Percentiles rank a stretch among this genome's conserved stretches.
phyloP scores from a whole-genome alignment of 225 moss, liverwort and hornwort species.

The Takakia lepidozioides region DNA sequence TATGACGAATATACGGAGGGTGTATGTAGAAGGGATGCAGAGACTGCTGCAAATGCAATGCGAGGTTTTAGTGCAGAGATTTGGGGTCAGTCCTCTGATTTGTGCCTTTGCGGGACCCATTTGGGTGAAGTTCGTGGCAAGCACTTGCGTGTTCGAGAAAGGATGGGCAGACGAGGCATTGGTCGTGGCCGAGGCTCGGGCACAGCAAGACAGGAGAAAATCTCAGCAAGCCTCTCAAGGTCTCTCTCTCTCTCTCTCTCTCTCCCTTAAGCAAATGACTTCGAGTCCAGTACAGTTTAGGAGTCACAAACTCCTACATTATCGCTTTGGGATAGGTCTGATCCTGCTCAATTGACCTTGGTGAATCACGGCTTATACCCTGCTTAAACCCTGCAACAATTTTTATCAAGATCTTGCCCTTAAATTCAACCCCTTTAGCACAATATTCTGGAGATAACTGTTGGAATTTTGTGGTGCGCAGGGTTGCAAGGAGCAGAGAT shows the following conservation, averaged over 20 bases:
- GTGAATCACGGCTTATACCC: too few species aligned
- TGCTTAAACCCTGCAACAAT: too few species aligned
- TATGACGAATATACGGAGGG: conserved; percentile 48
- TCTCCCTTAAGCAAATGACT: neutral
- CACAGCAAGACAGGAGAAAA: too few species aligned
- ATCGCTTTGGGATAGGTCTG: too few species aligned
- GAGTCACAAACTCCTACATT: too few species aligned
- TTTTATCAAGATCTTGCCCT: too few species aligned
- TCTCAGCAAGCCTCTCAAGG: neutral
- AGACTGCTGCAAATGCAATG: conserved; percentile 77
- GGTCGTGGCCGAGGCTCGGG: conserved; percentile 54
- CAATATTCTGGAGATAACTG: too few species aligned
- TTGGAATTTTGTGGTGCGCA: too few species aligned
- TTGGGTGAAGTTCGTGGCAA: conserved; percentile 78
- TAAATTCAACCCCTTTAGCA: too few species aligned
- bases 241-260: neutral
- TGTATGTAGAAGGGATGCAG: conserved; percentile 77
- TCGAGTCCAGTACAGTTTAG: too few species aligned
- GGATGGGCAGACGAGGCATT: conserved; percentile 81
- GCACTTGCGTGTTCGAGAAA: conserved; percentile 68
- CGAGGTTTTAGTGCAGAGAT: conserved; percentile 69
- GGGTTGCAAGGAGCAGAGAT: too few species aligned
- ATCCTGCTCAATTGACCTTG: too few species aligned
- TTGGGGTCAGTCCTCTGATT: conserved; percentile 63
- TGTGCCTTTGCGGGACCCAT: conserved; percentile 82